Conservation (phyloP, 1,284 basidiomycete species). For the Tilletia indica region DNA sequence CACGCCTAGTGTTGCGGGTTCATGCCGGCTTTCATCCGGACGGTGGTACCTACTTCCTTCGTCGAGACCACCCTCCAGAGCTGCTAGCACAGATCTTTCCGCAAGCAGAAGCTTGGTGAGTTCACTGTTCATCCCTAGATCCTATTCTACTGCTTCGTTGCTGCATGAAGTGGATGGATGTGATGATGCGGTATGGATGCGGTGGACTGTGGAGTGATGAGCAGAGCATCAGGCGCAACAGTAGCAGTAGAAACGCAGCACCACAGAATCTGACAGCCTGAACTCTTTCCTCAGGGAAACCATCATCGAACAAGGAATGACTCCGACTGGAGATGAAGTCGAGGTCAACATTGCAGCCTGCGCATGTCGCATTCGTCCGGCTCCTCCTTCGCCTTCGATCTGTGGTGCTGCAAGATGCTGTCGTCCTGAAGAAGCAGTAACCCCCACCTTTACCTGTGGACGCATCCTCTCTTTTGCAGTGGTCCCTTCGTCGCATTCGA, state of each 20-base stretch:
- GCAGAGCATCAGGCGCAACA: too few relatives aligned
- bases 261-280: too few relatives aligned
- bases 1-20: not conserved
- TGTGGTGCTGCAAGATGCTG: not conserved
- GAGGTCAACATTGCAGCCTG: not conserved
- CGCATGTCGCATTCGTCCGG: not conserved
- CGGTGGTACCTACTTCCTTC: slow-evolving; percentile 1
- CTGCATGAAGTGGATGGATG: too few relatives aligned
- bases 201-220: too few relatives aligned
- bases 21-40: not conserved
- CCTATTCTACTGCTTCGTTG: too few relatives aligned
- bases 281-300: not conserved
- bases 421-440: not conserved
- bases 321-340: not conserved
- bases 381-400: not conserved
- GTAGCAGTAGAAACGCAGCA: too few relatives aligned
- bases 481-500: not conserved
- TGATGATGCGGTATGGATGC: too few relatives aligned
- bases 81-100: not conserved
- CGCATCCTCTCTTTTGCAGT: not conserved
- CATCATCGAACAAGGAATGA: not conserved
- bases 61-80: not conserved
- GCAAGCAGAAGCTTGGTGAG: not conserved
- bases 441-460: not conserved
- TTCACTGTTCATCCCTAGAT: not conserved